Evolutionary conservation across 2,329 filamentous ascomycete species (phyloP).

Genomic region (Neocucurbitaria cava): DNA sequence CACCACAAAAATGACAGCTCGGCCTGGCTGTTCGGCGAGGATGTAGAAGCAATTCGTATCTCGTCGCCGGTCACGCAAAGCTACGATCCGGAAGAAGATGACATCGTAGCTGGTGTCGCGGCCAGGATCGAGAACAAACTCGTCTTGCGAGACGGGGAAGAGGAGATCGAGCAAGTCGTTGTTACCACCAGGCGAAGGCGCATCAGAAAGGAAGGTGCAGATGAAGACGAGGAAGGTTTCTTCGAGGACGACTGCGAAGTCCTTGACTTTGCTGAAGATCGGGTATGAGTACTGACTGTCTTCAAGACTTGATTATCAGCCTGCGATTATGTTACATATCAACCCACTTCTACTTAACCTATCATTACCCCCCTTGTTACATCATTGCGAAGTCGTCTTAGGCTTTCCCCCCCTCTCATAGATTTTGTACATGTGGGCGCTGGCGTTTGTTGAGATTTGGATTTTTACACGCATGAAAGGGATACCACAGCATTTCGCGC

Average conservation of each 20-base stretch:
- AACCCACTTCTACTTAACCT: background rate
- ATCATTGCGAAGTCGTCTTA: background rate
- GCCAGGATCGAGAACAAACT: conserved; percentile 47
- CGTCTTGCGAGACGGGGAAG: conserved; percentile 61
- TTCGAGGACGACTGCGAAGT: conserved; percentile 95
- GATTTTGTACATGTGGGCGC: background rate
- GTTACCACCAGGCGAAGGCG: conserved; percentile 78
- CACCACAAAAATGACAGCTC: conserved; percentile 44
- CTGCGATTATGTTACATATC: background rate
- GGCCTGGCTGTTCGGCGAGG: conserved; percentile 62
- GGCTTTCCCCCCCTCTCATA: too few species aligned
- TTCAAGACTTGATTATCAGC: background rate
- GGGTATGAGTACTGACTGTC: conserved; percentile 47
- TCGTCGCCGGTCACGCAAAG: conserved; percentile 47
- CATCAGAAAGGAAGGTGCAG: conserved; percentile 55
- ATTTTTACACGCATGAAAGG: background rate
- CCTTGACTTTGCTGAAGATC: conserved; percentile 77
- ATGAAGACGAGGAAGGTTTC: conserved; percentile 73
- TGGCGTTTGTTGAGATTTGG: background rate
- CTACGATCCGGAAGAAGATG: conserved; percentile 47
- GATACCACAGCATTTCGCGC: background rate
- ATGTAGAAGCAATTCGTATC: conserved; percentile 56
- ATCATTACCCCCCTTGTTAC: background rate
- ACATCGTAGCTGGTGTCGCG: conserved; percentile 61
- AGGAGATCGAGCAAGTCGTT: conserved; percentile 77